Evolutionary conservation across 2,329 filamentous ascomycete species (phyloP), one percentile per base, ranked within the genome.

Genomic region (Bipolaris oryzae): DNA sequence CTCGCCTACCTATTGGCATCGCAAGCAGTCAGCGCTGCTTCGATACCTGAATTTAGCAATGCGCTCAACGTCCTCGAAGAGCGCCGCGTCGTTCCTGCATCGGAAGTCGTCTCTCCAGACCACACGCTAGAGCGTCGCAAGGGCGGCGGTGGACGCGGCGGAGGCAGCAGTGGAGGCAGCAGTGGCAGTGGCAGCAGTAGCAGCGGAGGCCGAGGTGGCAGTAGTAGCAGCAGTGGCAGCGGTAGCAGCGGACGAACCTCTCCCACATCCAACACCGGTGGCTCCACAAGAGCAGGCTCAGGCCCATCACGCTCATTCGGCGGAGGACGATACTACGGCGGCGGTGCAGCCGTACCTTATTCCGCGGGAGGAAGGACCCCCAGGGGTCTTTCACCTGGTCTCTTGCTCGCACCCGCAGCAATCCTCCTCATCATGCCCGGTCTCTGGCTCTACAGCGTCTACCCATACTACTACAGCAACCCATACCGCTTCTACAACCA

Each of bases 251-350:
- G 64, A 18, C 60, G 69, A n/a, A 64, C 71, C 7, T 60, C 56
- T 11, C 7, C 59, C 10, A 66, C 60, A 35, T 76, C 75, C 16
- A 73, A 70, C 15, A 38, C 62, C 5, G 77, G 78, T 42, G 76
- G 78, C 28, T 35, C 67, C 7, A 87, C 87, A 3, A 80, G 76
- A 4, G 76, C 79, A 6, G 88, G 89, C 56, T 84, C 82, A 49
- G 88, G 89, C 82, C 1, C 66, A 78, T 6, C 57, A 15, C 86
- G 85, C 3, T 58, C 69, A 0, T 91, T 83, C 67, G 88, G 86
- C 42, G 85, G 86, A 35, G 87, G 88, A 7, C 67, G 71, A 49
- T 90, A 83, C 74, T 92, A 92, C 69, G 83, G 84, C 35, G 90
- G 90, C 46, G 75, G 75, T 21, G 82, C 86, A n/a, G 7, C 21